Evolutionary conservation across 495 filamentous ascomycete species (phyloP), one percentile per base, ranked within the genome.

Genomic region (Chaetomium cochliodes): DNA sequence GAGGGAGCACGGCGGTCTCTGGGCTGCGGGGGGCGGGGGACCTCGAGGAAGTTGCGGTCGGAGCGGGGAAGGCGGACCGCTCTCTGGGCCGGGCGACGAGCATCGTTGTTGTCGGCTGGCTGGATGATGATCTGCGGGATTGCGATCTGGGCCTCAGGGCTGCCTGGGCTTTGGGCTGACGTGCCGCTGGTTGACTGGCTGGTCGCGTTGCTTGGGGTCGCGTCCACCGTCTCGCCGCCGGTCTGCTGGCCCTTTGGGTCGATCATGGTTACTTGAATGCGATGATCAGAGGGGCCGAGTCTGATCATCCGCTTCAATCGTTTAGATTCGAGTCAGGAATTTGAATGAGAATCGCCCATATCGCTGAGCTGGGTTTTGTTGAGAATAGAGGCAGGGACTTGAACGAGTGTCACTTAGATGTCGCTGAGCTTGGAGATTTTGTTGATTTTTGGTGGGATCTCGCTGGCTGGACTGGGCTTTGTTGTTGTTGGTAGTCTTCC

Each of bases 251-350:
- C 25, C 6, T 20, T 23, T 8, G 37, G 8, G 37, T 46, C 12
- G 47, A 7, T 44, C 60, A 62, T 62, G n/a, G 30, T 15, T 15
- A 30, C 22, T 61, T 54, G 59, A 28, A 53, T 16, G 12, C 44
- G 47, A 30, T 13, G 15, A 54, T 42, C 23, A 9, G 6, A 22
- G 51, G 23, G 59, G 44, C 28, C 49, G 18, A 44, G 15, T 42
- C 16, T 8, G 20, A 41, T 16, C 1, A 22, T 62, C 16, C 37
- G 3, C 22, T 60, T 23, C 18, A 20, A 26, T 26, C 39, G 58
- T 39, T 37, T 26, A 25, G 12, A 23, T 22, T 57, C 41, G 46
- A 33, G 22, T 18, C 25, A n/a, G 25, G 22, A 9, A 46, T 53
- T 26, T 13, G 46, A 50, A 41, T 15, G 39, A 49, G n/a, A 20